Conservation (phyloP, 352 stramenopile species). For the Poterioochromonas sp. region DNA sequence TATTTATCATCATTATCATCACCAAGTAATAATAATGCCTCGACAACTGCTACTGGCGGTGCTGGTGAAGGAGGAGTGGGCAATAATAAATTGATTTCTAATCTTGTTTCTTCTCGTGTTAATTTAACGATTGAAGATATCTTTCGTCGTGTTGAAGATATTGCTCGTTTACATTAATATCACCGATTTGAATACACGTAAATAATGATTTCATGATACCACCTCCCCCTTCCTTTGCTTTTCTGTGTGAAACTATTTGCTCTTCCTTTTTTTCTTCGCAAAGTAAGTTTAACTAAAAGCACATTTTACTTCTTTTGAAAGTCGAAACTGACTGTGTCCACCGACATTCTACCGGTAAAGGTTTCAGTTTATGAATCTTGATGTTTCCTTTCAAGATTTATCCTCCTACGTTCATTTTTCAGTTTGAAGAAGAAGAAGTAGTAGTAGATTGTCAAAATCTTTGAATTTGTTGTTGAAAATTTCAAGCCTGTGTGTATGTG, state of each 20-base stretch:
- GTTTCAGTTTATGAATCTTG: too few relatives aligned
- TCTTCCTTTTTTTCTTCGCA: not conserved
- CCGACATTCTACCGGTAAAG: too few relatives aligned
- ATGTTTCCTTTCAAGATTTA: too few relatives aligned
- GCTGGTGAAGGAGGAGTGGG: not conserved
- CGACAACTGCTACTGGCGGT: not conserved
- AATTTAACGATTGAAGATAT: constrained; percentile 30
- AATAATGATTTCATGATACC: constrained; percentile 8
- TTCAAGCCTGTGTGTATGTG: too few relatives aligned
- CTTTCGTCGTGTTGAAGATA: constrained; percentile 34
- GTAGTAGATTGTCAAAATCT: too few relatives aligned
- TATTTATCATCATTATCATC: not conserved
- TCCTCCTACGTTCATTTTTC: too few relatives aligned
- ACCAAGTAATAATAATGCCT: not conserved
- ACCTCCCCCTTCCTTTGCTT: not conserved
- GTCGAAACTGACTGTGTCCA: too few relatives aligned
- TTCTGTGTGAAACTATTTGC: not conserved
- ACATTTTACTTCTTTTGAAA: too few relatives aligned
- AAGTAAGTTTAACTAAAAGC: not conserved
- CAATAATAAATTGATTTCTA: not conserved
- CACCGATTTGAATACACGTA: not conserved
- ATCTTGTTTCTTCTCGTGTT: not conserved
- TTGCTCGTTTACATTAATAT: constrained; percentile 36
- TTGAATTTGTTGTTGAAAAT: too few relatives aligned
- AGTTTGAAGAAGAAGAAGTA: too few relatives aligned